phyloP scores from a whole-genome alignment of 2,329 filamentous ascomycete genomes.

The Plenodomus tracheiphilus region DNA sequence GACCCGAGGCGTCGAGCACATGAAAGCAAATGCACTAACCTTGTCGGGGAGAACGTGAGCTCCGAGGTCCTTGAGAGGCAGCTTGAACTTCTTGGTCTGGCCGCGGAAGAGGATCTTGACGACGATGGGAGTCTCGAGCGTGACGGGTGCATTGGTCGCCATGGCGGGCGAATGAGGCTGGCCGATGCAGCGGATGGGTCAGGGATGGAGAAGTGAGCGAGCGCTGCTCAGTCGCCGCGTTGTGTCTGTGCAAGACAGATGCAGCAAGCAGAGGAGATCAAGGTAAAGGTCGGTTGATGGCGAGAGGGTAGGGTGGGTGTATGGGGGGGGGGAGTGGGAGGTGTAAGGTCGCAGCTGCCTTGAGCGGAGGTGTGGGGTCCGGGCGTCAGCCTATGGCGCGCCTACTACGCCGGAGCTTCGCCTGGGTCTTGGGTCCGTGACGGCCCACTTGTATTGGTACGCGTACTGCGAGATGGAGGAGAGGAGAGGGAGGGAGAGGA shows the following conservation, averaged over 20 bases:
- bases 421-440: too few species aligned
- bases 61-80: constrained; percentile 82
- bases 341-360: background rate
- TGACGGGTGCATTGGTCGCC: constrained; percentile 53
- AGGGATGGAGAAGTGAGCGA: constrained; percentile 4
- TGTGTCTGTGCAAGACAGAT: background rate
- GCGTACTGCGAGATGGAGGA: too few species aligned
- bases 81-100: constrained; percentile 79
- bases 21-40: constrained; percentile 60
- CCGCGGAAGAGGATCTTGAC: constrained; percentile 84
- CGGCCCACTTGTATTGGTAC: too few species aligned
- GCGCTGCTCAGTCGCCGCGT: background rate
- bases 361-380: background rate
- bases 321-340: background rate
- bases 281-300: background rate
- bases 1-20: constrained; percentile 7
- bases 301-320: background rate
- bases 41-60: constrained; percentile 75
- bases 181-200: constrained; percentile 17
- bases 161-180: constrained; percentile 40
- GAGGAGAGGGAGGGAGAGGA: too few species aligned
- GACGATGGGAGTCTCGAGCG: constrained; percentile 74
- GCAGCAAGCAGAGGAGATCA: background rate
- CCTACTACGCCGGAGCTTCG: background rate
- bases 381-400: background rate